Evolutionary conservation across 768 basidiomycete genomes (phyloP), one percentile per base, ranked within the genome.

Genomic region (Erythrobasidium yunnanense): DNA sequence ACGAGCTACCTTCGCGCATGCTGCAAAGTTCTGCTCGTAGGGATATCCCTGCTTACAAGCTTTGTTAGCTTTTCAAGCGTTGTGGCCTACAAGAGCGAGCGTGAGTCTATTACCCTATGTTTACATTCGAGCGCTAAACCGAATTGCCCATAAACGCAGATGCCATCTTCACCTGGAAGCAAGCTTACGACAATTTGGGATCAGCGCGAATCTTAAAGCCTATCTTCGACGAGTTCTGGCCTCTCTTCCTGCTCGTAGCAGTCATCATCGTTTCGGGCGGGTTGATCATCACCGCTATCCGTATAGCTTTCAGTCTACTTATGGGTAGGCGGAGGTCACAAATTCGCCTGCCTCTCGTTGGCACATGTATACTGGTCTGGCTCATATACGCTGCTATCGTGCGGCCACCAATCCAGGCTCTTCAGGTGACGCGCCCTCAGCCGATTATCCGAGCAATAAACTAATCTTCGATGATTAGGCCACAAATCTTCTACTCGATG

Each of bases 401-500:
- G 42, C 54, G 33, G 11, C 54, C 54, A 34, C 23, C 34, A 34
- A 32, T 38, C 11, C 23, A 34, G 4, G 33, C 54, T n/a, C n/a
- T n/a, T n/a, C n/a, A n/a, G n/a, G n/a, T n/a, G n/a, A n/a, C n/a
- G n/a, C n/a, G n/a, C n/a, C n/a, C n/a, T n/a, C n/a, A n/a, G n/a
- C n/a, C n/a, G n/a, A n/a, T n/a, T n/a, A n/a, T n/a, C n/a, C n/a
- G n/a, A n/a, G n/a, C n/a, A n/a, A n/a, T n/a, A n/a, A n/a, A n/a
- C n/a, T n/a, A n/a, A n/a, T n/a, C n/a, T n/a, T n/a, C n/a, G n/a
- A n/a, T n/a, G n/a, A n/a, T n/a, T n/a, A n/a, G 13, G 54, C 54
- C 42, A 55, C 54, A 32, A 38, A 55, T 55, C 54, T 55, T 11
- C 54, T 55, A 18, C 7, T 55, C 4, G 54, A 55, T 33, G 54